Base-by-base conservation (phyloP, 2,329 filamentous ascomycete genomes). In the Fusarium heterosporum region DNA sequence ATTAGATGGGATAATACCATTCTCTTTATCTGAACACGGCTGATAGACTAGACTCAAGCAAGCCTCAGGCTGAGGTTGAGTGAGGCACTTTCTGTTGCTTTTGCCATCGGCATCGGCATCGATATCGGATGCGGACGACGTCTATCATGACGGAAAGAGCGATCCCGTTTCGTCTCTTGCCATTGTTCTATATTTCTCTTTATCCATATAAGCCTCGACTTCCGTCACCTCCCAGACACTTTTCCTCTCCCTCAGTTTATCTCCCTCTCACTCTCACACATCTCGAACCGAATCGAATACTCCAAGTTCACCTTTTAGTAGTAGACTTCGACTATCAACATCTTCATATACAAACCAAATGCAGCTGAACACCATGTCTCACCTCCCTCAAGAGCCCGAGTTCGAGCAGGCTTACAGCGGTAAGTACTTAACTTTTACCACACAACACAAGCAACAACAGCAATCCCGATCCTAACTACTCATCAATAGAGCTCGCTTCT, bases 331-430 rank as follows among this genome's bases (percentile, higher is more conserved):
- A 61, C 52, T 14, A 61, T 36, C 41, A 45, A 63, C 32, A 45
- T 38, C 50, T 34, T 50, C 58, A 52, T 51, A 70, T 49, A 51
- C 59, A 61, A 41, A 53, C 26, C 55, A 46, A 69, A 67, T 68
- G 55, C 69, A 66, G 40, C 57, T 62, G 62, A 73, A 72, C 63
- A 84, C 71, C 71, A 96, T 96, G 92, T 92, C 93, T 72, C 90
- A 96, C 85, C 86, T 96, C 76, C 89, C 92, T 51, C 83, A 84
- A 69, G 95, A 98, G 88, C 95, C 96, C 77, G 95, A 99, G 85
- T 98, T 98, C 85, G 90, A 97, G 89, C 95, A 98, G 88, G 95
- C 95, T 77, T 97, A 97, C 89, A 93, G 93, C 81, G 93, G 93
- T 96, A 83, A 76, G 85, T 51, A 58, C 78, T 50, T 28, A 28